Percentiles rank a stretch among this genome's conserved stretches.
These are phyloP conservation scores for Naematelia encephala DNA, from an alignment of 768 basidiomycete species.

Conservation along the genomic window DNA sequence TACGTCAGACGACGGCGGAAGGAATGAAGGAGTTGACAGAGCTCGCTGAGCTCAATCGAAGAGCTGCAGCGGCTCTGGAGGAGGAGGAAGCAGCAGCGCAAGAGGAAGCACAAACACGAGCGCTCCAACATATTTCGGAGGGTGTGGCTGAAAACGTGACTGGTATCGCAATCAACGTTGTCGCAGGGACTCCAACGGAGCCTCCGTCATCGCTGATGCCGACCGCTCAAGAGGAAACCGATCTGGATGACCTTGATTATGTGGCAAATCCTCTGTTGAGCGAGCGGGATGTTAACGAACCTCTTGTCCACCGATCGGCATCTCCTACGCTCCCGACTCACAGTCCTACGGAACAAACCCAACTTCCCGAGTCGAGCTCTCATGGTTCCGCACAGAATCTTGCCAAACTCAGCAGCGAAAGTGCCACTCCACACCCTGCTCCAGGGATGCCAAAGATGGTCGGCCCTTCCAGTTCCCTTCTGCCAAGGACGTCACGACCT, in stretches of 20 bases:
- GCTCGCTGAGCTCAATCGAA: neutral
- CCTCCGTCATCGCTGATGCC: neutral
- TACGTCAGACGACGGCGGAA: neutral
- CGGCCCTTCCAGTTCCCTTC: too few species aligned
- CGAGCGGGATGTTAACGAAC: neutral
- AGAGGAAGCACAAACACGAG: neutral
- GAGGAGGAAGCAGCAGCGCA: neutral
- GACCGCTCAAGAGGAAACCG: neutral
- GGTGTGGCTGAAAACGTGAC: neutral
- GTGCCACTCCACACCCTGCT: too few species aligned
- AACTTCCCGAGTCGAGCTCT: too few species aligned
- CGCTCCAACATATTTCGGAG: neutral
- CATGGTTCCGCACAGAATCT: too few species aligned
- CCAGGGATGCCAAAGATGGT: too few species aligned
- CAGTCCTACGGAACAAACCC: too few species aligned
- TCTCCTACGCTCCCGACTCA: neutral
- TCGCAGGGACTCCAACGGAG: neutral
- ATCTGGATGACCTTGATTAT: neutral
- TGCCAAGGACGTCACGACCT: too few species aligned
- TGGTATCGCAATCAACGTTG: neutral
- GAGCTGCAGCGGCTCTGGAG: neutral
- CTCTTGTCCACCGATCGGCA: neutral
- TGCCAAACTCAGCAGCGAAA: too few species aligned
- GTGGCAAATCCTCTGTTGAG: neutral
- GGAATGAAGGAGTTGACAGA: neutral